Evolutionary conservation across 352 stramenopile species (phyloP).

Genomic region (Phytophthora palmivora): DNA sequence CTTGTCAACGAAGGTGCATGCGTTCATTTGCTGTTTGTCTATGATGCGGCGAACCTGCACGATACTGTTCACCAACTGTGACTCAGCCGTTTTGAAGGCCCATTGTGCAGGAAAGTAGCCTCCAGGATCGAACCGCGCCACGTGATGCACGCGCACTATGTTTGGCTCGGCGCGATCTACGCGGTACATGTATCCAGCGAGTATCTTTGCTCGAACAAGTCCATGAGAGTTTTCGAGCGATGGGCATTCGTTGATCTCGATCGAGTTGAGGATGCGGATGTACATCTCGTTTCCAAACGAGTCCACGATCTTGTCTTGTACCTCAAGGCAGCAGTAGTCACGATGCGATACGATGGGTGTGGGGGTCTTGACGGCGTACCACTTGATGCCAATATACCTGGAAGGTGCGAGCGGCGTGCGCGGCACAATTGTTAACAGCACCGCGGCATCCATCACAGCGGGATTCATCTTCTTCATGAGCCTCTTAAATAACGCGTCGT

Average conservation of each 20-base stretch:
- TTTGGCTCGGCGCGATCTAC: constrained; percentile 71
- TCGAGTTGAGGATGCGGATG: constrained; percentile 82
- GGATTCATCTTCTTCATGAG: constrained; percentile 88
- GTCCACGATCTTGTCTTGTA: constrained; percentile 88
- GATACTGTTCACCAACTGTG: constrained; percentile 78
- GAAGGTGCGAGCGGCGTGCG: constrained; percentile 73
- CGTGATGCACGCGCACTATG: constrained; percentile 80
- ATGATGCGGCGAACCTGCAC: constrained; percentile 83
- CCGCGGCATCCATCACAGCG: constrained; percentile 76
- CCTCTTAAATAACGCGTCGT: constrained; percentile 76
- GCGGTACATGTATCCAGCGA: constrained; percentile 84
- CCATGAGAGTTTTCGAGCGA: constrained; percentile 88
- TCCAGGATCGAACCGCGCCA: constrained; percentile 72
- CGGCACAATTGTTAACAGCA: constrained; percentile 81
- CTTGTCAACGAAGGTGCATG: constrained; percentile 86
- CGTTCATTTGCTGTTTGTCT: constrained; percentile 89
- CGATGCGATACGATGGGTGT: constrained; percentile 83
- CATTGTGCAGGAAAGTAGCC: constrained; percentile 86
- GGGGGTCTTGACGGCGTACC: constrained; percentile 85
- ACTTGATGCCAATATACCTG: constrained; percentile 90
- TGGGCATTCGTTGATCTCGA: constrained; percentile 82
- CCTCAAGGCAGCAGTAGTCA: constrained; percentile 88
- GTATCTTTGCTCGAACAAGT: constrained; percentile 84
- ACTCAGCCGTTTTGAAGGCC: constrained; percentile 86
- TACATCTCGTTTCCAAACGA: constrained; percentile 87